Evolutionary conservation across 306 rosid species (phyloP).

Genomic region (Pyrus betulifolia): DNA sequence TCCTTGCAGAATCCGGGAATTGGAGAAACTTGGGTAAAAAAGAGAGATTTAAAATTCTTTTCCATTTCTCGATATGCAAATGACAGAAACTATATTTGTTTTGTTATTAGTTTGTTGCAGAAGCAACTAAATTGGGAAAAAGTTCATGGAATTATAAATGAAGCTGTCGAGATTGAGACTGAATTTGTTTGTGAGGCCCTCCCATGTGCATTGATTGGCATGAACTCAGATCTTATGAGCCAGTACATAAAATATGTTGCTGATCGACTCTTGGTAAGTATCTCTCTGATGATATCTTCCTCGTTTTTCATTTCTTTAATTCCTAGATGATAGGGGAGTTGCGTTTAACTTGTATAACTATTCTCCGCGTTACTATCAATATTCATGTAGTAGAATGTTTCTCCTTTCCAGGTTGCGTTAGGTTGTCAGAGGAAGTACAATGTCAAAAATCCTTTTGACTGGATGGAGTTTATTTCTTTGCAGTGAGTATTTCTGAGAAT

Average conservation of each 20-base stretch:
- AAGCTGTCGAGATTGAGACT: conserved; percentile 77
- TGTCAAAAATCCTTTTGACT: conserved; percentile 81
- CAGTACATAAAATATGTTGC: conserved; percentile 90
- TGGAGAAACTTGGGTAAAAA: background rate
- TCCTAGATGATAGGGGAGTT: background rate
- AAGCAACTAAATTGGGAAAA: conserved; percentile 41
- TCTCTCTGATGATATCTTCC: background rate
- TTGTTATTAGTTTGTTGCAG: conserved; percentile 45
- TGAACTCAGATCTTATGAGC: conserved; percentile 85
- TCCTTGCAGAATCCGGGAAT: background rate
- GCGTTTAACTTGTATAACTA: background rate
- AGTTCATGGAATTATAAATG: conserved; percentile 42
- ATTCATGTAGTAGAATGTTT: background rate
- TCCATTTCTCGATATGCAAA: background rate
- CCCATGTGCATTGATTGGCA: conserved; percentile 88
- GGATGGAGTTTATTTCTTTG: conserved; percentile 93
- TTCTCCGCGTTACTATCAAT: background rate
- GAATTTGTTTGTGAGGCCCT: conserved; percentile 82
- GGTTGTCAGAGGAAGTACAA: conserved; percentile 61
- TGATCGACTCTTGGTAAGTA: conserved; percentile 68
- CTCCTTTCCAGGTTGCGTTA: conserved; percentile 48
- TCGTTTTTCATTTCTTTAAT: background rate
- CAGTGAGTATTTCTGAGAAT: conserved; percentile 49
- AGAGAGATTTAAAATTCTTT: background rate
- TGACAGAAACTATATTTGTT: background rate